Evolutionary conservation across 768 basidiomycete species (phyloP).

Genomic region (Pleurotus sapidus): DNA sequence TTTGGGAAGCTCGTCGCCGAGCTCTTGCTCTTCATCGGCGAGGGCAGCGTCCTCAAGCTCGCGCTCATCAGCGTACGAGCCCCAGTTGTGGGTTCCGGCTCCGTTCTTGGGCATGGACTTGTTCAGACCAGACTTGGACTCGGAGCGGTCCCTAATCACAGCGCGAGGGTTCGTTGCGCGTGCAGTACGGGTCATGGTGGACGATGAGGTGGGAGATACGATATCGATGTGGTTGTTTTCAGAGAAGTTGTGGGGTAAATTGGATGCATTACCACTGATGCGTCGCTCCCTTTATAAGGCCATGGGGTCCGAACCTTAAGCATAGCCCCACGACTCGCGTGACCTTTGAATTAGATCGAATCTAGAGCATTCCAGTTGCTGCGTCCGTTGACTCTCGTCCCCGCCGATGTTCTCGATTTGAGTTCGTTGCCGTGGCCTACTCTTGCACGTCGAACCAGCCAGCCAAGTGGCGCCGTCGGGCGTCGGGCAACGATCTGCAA

Average conservation of each 20-base stretch:
- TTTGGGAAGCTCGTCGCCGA: conserved; percentile 26
- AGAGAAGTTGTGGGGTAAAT: background rate
- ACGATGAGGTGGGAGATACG: background rate
- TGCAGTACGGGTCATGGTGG: conserved; percentile 74
- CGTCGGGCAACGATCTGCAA: too few relatives aligned
- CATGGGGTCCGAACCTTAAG: background rate
- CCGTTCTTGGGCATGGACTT: conserved; percentile 74
- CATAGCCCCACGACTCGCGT: background rate
- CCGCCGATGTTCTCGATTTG: background rate
- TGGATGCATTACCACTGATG: background rate
- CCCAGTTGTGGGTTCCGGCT: conserved; percentile 86
- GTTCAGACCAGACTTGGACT: conserved; percentile 75
- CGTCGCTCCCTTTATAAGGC: background rate
- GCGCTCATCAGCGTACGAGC: conserved; percentile 61
- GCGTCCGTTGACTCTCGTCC: background rate
- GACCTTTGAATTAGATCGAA: background rate
- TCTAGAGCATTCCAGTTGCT: conserved; percentile 7
- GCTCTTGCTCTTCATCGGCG: conserved; percentile 53
- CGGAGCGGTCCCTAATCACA: conserved; percentile 72
- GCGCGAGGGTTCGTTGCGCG: conserved; percentile 73
- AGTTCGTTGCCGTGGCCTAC: background rate
- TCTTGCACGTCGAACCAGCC: background rate
- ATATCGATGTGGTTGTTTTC: background rate
- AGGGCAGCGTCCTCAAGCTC: conserved; percentile 56
- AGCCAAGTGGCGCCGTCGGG: too few relatives aligned